Percentiles rank a stretch among this genome's conserved stretches.
Conservation (phyloP, 78 protist genomes). For the Paratrimastix pyriformis region DNA sequence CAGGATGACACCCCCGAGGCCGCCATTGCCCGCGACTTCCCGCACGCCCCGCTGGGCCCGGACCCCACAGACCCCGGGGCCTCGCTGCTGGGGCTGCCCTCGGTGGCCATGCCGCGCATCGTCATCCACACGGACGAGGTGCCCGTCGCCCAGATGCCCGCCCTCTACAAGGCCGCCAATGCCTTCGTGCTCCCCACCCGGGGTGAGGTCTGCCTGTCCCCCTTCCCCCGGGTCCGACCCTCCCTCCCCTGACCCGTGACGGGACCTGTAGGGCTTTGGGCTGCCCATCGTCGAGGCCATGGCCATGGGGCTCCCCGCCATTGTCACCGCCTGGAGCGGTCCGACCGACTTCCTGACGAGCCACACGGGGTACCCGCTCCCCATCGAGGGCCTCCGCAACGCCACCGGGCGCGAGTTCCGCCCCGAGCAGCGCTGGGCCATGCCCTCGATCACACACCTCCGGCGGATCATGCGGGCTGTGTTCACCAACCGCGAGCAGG, state of each 20-base stretch:
- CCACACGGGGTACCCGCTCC: not conserved
- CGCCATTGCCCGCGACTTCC: too few species aligned
- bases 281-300: slow-evolving; percentile 35
- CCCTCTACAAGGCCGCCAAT: slow-evolving; percentile 14
- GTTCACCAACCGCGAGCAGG: too few species aligned
- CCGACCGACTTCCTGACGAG: not conserved
- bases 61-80: too few species aligned
- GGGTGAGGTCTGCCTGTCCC: not conserved
- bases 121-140: not conserved
- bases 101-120: not conserved
- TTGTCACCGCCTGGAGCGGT: slow-evolving; percentile 22
- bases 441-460: too few species aligned
- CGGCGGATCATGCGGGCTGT: too few species aligned
- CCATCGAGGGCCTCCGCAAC: too few species aligned
- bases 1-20: too few species aligned
- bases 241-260: too few species aligned
- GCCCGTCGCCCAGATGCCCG: slow-evolving; percentile 12
- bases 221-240: too few species aligned
- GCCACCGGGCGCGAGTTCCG: too few species aligned
- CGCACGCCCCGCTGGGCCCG: too few species aligned
- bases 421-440: too few species aligned
- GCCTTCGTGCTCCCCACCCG: slow-evolving; percentile 30
- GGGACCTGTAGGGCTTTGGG: slow-evolving; percentile 58
- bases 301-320: slow-evolving; percentile 21
- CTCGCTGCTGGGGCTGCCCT: not conserved